Evolutionary conservation across 257 asterid species (phyloP).

Genomic region (Solanum chiquidenum): DNA sequence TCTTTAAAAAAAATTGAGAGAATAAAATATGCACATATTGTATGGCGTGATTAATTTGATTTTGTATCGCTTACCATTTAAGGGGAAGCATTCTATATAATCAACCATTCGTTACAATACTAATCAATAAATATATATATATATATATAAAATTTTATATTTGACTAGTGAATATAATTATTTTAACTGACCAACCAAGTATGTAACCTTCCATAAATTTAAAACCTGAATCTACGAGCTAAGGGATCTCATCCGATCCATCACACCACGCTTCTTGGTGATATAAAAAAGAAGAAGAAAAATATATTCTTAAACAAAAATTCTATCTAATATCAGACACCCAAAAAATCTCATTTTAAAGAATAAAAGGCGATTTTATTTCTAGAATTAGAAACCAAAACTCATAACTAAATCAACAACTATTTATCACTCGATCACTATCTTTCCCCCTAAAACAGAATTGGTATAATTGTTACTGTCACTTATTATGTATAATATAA

Average conservation of each 20-base stretch:
- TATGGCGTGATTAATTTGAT: neutral
- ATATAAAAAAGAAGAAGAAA: neutral
- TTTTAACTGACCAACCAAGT: neutral
- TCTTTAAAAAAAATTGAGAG: rapidly evolving
- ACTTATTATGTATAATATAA: neutral
- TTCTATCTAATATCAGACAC: neutral
- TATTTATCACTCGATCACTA: neutral
- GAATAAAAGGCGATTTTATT: neutral
- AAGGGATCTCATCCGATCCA: neutral
- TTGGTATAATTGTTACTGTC: neutral
- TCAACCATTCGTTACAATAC: neutral
- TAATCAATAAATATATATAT: neutral
- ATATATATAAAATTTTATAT: neutral
- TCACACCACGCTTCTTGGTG: neutral
- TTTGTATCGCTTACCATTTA: neutral
- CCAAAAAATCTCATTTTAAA: neutral
- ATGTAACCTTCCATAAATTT: neutral
- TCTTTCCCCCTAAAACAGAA: neutral
- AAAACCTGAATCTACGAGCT: neutral
- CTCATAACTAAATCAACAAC: neutral
- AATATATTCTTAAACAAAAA: neutral
- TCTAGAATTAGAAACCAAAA: neutral
- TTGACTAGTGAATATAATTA: neutral
- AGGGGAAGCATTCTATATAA: neutral
- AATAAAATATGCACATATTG: too few species aligned